A percentile compares a stretch with the other conserved stretches of the same genome.
These are phyloP conservation scores for Juncus effusus DNA, from an alignment of 176 grass and related monocot species.

Conservation along the genomic window DNA sequence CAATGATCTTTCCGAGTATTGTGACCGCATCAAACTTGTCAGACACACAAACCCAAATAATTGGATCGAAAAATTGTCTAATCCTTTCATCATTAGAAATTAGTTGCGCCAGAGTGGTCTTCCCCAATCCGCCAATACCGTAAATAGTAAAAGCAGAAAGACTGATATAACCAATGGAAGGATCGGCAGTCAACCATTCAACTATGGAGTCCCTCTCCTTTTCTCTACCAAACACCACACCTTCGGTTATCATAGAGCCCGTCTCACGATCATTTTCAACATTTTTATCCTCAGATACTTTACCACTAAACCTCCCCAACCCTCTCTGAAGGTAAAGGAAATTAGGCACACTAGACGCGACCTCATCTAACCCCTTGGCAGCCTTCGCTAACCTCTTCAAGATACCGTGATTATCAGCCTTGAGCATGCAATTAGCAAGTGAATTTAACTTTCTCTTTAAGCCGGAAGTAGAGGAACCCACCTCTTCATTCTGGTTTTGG, in stretches of 20 bases:
- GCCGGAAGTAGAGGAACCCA: conserved; percentile 18
- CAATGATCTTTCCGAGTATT: conserved; percentile 10
- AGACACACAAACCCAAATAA: conserved; percentile 21
- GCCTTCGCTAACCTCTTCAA: conserved; percentile 11
- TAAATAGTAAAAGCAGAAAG: conserved; percentile 9
- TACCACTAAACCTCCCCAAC: neutral
- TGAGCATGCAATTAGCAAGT: neutral
- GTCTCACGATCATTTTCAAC: neutral
- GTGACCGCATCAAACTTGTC: conserved; percentile 15
- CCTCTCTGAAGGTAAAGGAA: conserved; percentile 11
- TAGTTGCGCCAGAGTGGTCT: conserved; percentile 20
- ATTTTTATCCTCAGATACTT: neutral
- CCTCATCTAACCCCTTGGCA: conserved; percentile 23
- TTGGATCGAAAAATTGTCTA: conserved; percentile 6
- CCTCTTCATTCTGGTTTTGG: conserved; percentile 23
- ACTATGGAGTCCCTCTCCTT: conserved; percentile 17
- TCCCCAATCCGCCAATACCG: conserved; percentile 19
- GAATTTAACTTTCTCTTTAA: conserved; percentile 17
- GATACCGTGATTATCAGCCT: neutral
- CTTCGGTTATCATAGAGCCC: conserved; percentile 23
- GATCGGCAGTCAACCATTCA: conserved; percentile 3
- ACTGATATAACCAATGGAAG: no score
- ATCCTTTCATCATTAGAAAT: conserved; percentile 13
- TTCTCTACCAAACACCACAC: conserved; percentile 26
- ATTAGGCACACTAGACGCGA: neutral